phyloP scores from a whole-genome alignment of 805 yeast species.

The Candida orba region DNA sequence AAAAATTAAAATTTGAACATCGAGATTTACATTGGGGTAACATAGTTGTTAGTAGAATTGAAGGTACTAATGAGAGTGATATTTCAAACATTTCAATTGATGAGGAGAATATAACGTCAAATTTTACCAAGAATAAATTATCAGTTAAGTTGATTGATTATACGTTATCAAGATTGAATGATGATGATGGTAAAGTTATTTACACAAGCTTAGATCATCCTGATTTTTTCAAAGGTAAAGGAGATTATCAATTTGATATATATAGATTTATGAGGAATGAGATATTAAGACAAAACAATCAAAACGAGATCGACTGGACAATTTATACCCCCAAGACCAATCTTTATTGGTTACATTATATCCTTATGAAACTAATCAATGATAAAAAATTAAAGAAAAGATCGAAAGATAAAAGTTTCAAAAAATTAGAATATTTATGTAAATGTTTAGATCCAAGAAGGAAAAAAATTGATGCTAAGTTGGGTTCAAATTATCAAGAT shows the following conservation, averaged over 20 bases:
- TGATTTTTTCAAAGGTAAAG: slow-evolving; percentile 50
- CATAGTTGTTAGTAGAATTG: slow-evolving; percentile 36
- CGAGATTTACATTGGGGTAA: slow-evolving; percentile 67
- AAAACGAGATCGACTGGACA: slow-evolving; percentile 40
- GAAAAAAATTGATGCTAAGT: slow-evolving; percentile 15
- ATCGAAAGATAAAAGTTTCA: slow-evolving; percentile 19
- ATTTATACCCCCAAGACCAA: slow-evolving; percentile 42
- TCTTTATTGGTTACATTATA: slow-evolving; percentile 56
- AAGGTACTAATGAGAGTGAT: slow-evolving; percentile 10
- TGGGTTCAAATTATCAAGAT: slow-evolving; percentile 12
- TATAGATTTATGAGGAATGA: slow-evolving; percentile 48
- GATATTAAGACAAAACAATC: slow-evolving; percentile 8
- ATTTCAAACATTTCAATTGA: slow-evolving; percentile 12
- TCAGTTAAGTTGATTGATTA: slow-evolving; percentile 50
- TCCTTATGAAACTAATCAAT: slow-evolving; percentile 43
- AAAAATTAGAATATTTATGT: slow-evolving; percentile 24
- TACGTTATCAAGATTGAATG: slow-evolving; percentile 45
- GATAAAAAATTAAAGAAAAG: slow-evolving; percentile 28
- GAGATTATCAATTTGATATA: slow-evolving; percentile 55
- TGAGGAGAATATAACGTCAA: slow-evolving; percentile 4
- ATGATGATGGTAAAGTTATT: slow-evolving; percentile 22
- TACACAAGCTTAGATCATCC: slow-evolving; percentile 61
- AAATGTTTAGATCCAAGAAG: slow-evolving; percentile 30
- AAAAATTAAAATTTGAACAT: slow-evolving; percentile 52
- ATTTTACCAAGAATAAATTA: slow-evolving; percentile 6